A percentile compares a stretch with the other conserved stretches of the same genome.
phyloP scores from a whole-genome alignment of 495 filamentous ascomycete species.

The Chaetomium tenue region DNA sequence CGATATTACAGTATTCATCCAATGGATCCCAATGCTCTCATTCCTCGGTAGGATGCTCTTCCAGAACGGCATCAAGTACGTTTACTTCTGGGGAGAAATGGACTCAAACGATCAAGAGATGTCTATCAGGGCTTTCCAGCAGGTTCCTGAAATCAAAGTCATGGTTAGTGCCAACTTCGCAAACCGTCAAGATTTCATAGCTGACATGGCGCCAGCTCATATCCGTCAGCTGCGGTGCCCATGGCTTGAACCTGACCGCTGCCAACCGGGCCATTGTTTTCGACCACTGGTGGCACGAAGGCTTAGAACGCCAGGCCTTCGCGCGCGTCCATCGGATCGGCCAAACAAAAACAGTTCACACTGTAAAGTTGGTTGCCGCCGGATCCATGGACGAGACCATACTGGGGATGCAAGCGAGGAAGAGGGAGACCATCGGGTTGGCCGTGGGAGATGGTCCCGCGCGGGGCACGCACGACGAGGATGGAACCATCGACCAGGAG shows the following conservation, averaged over 20 bases:
- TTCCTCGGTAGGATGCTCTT: conserved; percentile 38
- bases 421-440: conserved; percentile 5
- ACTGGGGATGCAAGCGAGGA: conserved; percentile 30
- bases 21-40: conserved; percentile 35
- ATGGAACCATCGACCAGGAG: background rate
- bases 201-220: conserved; percentile 27
- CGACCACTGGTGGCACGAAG: conserved; percentile 46
- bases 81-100: conserved; percentile 33
- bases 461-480: background rate
- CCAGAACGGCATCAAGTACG: conserved; percentile 25
- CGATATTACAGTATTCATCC: conserved; percentile 31
- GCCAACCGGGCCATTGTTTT: conserved; percentile 46
- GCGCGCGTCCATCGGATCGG: conserved; percentile 63
- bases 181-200: background rate
- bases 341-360: conserved; percentile 53
- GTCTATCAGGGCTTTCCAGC: conserved; percentile 26
- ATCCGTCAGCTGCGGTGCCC: conserved; percentile 36
- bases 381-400: conserved; percentile 55
- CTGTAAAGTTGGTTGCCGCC: conserved; percentile 51
- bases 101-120: conserved; percentile 16
- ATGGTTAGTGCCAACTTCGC: conserved; percentile 25
- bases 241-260: conserved; percentile 36
- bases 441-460: background rate
- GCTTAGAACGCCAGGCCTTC: conserved; percentile 53
- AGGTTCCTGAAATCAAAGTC: conserved; percentile 29